phyloP scores from a whole-genome alignment of 2,329 filamentous ascomycete genomes.

The Elsinoe batatas region DNA sequence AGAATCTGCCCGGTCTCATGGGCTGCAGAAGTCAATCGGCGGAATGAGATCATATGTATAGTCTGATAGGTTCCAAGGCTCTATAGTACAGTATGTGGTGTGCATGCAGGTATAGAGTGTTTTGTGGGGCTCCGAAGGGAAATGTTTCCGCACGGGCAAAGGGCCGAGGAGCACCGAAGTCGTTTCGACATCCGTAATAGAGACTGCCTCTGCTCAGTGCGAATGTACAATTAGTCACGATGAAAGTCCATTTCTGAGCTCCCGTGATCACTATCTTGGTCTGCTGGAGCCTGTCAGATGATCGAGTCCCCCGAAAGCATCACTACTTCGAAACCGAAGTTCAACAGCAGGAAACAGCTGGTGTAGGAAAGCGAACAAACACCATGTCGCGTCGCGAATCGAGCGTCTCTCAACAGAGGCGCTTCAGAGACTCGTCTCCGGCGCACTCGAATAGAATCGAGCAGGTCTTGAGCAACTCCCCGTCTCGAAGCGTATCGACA shows the following conservation, averaged over 20 bases:
- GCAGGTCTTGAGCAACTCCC: conserved; percentile 10
- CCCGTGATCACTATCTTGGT: not conserved
- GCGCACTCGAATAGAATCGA: not conserved
- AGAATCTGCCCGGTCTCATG: too few species aligned
- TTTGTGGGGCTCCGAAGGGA: too few species aligned
- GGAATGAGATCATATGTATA: too few species aligned
- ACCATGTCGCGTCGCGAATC: conserved; percentile 11
- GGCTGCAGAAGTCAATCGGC: too few species aligned
- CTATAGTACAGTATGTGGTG: too few species aligned
- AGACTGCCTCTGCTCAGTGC: not conserved
- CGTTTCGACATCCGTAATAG: not conserved
- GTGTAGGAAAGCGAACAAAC: not conserved
- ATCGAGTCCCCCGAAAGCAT: not conserved
- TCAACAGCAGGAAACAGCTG: not conserved
- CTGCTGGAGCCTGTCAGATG: conserved; percentile 1
- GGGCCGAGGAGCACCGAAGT: not conserved
- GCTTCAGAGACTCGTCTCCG: not conserved
- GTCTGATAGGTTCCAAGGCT: too few species aligned
- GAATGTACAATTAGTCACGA: not conserved
- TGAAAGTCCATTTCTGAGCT: not conserved
- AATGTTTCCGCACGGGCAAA: too few species aligned
- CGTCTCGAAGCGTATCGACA: conserved; percentile 30
- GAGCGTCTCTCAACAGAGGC: conserved; percentile 5
- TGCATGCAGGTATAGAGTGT: too few species aligned
- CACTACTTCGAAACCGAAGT: not conserved